Evolutionary conservation across 352 stramenopile species (phyloP).

Genomic region (Globisporangium abappressorium): DNA sequence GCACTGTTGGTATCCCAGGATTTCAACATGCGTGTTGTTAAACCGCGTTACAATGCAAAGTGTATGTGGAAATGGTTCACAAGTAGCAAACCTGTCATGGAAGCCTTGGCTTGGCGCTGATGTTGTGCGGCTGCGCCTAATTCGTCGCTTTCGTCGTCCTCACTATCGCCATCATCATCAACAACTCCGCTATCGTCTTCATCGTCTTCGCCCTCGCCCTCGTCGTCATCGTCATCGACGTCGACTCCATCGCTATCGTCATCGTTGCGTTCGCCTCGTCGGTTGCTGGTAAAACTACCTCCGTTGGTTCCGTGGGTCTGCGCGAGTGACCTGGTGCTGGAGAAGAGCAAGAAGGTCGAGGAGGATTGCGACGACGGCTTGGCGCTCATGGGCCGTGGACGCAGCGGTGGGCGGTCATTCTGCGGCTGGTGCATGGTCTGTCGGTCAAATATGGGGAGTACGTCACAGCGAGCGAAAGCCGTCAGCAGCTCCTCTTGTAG

Average conservation of each 20-base stretch:
- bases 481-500: background rate
- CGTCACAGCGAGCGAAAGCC: background rate
- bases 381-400: slow-evolving; percentile 46
- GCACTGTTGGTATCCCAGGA: background rate
- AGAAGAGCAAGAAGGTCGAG: background rate
- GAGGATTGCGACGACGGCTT: slow-evolving; percentile 26
- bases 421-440: slow-evolving; percentile 1
- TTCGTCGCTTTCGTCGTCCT: slow-evolving; percentile 18
- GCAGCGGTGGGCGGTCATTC: slow-evolving; percentile 16
- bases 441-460: background rate
- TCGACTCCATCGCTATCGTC: slow-evolving; percentile 30
- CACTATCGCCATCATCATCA: slow-evolving; percentile 10
- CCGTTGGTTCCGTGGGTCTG: background rate
- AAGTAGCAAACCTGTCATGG: background rate
- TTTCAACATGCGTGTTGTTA: background rate
- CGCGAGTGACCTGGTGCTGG: background rate
- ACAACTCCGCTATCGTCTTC: slow-evolving; percentile 20
- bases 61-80: background rate
- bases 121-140: slow-evolving; percentile 37
- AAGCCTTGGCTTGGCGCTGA: slow-evolving; percentile 4
- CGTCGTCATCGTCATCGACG: slow-evolving; percentile 36
- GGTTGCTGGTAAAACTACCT: background rate
- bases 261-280: slow-evolving; percentile 19
- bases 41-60: background rate
- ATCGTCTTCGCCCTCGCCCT: slow-evolving; percentile 30